These are phyloP conservation scores for Ramalina intermedia DNA, from an alignment of 495 filamentous ascomycete genomes.

Conservation along the genomic window DNA sequence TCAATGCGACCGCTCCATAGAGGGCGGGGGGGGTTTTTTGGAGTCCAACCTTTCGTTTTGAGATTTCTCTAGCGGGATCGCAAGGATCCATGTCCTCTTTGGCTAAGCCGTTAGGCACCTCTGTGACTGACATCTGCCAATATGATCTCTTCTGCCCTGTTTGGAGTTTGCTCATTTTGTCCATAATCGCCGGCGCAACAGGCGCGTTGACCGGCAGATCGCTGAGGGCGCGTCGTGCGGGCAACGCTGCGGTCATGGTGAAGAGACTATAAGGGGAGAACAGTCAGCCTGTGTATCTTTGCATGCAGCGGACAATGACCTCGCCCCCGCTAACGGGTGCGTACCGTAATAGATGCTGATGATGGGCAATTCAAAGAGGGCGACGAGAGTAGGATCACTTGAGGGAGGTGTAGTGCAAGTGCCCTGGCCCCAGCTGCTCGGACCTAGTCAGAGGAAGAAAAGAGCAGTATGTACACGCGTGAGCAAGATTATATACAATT, in stretches of 20 bases:
- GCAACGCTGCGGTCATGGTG: constrained; percentile 8
- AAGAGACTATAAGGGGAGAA: neutral
- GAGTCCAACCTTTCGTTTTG: neutral
- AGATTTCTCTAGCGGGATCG: neutral
- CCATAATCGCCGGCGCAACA: neutral
- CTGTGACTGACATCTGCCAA: constrained; percentile 6
- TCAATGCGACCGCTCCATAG: too few species aligned
- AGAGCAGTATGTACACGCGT: too few species aligned
- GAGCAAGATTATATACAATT: too few species aligned
- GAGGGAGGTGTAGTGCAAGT: too few species aligned
- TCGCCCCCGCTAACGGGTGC: too few species aligned
- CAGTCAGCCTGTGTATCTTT: too few species aligned
- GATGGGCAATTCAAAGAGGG: too few species aligned
- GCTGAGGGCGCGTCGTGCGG: constrained; percentile 10
- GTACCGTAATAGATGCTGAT: too few species aligned
- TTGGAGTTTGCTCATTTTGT: neutral
- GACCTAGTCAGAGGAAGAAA: too few species aligned
- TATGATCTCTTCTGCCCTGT: constrained; percentile 7
- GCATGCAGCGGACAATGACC: too few species aligned
- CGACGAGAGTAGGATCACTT: too few species aligned
- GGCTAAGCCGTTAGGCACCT: neutral
- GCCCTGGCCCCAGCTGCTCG: too few species aligned
- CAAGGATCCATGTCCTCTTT: neutral
- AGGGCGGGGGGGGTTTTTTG: neutral
- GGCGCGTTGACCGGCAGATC: constrained; percentile 14